phyloP scores from a whole-genome alignment of 768 basidiomycete genomes.

The Suillus plorans region DNA sequence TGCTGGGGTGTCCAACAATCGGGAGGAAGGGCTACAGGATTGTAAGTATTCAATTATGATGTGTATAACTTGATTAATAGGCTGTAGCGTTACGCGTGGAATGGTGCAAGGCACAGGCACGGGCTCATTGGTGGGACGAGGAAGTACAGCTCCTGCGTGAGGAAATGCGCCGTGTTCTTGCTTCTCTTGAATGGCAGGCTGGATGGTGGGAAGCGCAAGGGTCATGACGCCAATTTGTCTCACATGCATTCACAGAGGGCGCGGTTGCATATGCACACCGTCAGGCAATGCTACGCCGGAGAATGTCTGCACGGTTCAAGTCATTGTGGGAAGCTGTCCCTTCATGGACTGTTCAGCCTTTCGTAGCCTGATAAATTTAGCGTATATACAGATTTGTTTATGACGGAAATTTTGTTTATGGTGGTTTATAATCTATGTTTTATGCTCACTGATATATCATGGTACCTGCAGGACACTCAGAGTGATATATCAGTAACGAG shows the following conservation, averaged over 20 bases:
- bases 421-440: neutral
- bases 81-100: neutral
- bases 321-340: neutral
- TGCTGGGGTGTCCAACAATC: neutral
- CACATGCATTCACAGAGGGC: neutral
- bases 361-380: too few relatives aligned
- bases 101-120: neutral
- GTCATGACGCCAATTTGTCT: neutral
- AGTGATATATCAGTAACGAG: too few relatives aligned
- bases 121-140: neutral
- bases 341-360: neutral
- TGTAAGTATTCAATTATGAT: neutral
- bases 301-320: neutral
- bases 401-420: too few relatives aligned
- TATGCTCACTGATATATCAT: too few relatives aligned
- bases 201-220: neutral
- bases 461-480: too few relatives aligned
- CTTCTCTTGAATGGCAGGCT: conserved; percentile 2
- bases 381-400: too few relatives aligned
- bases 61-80: neutral
- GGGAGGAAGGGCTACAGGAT: neutral
- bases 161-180: neutral
- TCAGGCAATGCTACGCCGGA: neutral
- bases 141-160: neutral
- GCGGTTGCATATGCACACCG: neutral